Conservation (phyloP, 2,329 filamentous ascomycete species). For the Fusarium nygamai region DNA sequence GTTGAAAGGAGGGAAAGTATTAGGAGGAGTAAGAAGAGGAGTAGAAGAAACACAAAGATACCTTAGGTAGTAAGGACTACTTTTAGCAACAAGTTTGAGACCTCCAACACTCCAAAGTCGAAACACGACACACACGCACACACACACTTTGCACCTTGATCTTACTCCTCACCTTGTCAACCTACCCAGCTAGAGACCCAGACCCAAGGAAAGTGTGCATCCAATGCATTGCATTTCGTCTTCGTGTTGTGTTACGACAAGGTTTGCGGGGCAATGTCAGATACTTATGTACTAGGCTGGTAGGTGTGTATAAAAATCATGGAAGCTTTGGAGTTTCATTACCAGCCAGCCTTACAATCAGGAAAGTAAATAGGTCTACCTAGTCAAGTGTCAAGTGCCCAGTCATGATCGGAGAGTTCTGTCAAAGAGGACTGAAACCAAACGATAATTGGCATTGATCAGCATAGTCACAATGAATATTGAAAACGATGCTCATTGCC, state of each 20-base stretch:
- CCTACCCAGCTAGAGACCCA: background rate
- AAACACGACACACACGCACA: background rate
- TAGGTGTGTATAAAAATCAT: background rate
- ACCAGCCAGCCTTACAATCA: constrained; percentile 1
- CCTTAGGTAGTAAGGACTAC: constrained; percentile 1
- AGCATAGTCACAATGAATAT: constrained; percentile 6
- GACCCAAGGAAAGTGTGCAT: background rate
- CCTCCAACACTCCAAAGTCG: constrained; percentile 3
- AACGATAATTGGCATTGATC: constrained; percentile 23
- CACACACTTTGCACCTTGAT: background rate
- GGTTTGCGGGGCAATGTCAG: constrained; percentile 6
- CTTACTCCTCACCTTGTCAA: background rate
- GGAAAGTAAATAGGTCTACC: constrained; percentile 13
- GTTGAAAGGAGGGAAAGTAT: background rate
- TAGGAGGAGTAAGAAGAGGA: background rate
- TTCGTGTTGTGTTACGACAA: background rate
- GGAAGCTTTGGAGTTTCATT: background rate
- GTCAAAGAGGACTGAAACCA: constrained; percentile 12
- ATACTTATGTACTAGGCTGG: background rate
- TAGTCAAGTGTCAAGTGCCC: background rate
- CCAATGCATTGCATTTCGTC: background rate
- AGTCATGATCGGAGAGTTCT: constrained; percentile 10
- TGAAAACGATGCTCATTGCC: background rate
- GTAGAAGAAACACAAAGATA: background rate
- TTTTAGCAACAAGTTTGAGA: constrained; percentile 13